phyloP scores from a whole-genome alignment of 345 rosid species.

The Mallotus nudiflorus region DNA sequence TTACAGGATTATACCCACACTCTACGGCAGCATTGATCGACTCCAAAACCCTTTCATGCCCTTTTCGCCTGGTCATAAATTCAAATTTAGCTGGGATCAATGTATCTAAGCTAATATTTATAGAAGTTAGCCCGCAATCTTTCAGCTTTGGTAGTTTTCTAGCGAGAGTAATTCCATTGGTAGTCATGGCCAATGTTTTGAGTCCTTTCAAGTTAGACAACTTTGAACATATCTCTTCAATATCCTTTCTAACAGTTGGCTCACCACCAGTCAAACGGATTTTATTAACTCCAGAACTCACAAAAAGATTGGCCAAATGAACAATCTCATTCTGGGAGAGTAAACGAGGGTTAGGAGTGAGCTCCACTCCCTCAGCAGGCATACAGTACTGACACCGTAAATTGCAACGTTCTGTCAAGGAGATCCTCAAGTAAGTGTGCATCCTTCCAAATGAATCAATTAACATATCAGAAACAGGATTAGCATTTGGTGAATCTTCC shows the following conservation, averaged over 20 bases:
- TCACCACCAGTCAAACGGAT: constrained; percentile 96
- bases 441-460: constrained; percentile 86
- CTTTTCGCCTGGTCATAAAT: constrained; percentile 85
- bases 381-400: constrained; percentile 94
- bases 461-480: constrained; percentile 69
- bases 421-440: constrained; percentile 86
- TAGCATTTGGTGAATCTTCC: constrained; percentile 35
- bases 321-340: constrained; percentile 65
- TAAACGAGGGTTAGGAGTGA: constrained; percentile 66
- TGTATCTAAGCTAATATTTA: constrained; percentile 87
- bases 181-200: constrained; percentile 75
- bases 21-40: constrained; percentile 76
- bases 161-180: constrained; percentile 86
- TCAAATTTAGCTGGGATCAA: constrained; percentile 89
- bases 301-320: constrained; percentile 71
- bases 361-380: constrained; percentile 91
- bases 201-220: constrained; percentile 79
- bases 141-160: constrained; percentile 77
- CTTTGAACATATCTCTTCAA: constrained; percentile 67
- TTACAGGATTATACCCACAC: constrained; percentile 82
- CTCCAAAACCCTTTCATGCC: constrained; percentile 72
- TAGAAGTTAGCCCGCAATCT: constrained; percentile 62
- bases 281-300: constrained; percentile 78
- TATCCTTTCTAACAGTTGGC: constrained; percentile 82
- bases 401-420: constrained; percentile 90